Evolutionary conservation across 176 grass and related monocot species (phyloP).

Genomic region (Cocos nucifera): DNA sequence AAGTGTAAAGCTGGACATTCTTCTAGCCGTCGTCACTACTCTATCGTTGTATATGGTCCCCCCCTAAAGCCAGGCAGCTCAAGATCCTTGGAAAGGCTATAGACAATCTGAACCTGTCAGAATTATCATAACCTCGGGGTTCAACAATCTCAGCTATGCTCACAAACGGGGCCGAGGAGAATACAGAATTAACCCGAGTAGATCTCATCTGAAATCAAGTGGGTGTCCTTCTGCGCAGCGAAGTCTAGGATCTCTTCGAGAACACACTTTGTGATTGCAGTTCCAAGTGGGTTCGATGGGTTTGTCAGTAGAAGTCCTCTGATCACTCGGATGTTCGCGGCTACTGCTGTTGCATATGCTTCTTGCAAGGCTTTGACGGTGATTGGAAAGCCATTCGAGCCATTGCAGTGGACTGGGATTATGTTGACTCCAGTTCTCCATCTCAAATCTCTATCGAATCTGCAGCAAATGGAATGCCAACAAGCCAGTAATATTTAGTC

Average conservation of each 20-base stretch:
- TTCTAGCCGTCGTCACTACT: conserved; percentile 1
- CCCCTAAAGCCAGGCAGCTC: too few species aligned
- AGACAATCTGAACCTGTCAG: conserved; percentile 12
- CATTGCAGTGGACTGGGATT: conserved; percentile 12
- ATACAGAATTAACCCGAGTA: conserved; percentile 15
- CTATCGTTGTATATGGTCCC: too few species aligned
- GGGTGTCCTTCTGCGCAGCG: background rate
- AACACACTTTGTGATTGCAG: background rate
- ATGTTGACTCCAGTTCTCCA: conserved; percentile 7
- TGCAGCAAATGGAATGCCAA: background rate
- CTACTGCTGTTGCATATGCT: background rate
- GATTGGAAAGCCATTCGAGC: conserved; percentile 12
- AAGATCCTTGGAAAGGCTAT: too few species aligned
- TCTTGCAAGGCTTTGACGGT: background rate
- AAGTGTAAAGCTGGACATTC: too few species aligned
- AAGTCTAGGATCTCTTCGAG: conserved; percentile 5
- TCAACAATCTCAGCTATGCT: conserved; percentile 6
- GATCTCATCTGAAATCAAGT: conserved; percentile 14
- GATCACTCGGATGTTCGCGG: background rate
- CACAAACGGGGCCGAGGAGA: conserved; percentile 4
- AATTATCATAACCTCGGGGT: background rate
- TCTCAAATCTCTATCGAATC: conserved; percentile 14
- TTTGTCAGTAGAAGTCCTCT: conserved; percentile 13
- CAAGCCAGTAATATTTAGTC: too few species aligned
- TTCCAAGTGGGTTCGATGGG: conserved; percentile 7